Evolutionary conservation across 805 yeast species (phyloP).

Genomic region (Metschnikowia aberdeeniae): DNA sequence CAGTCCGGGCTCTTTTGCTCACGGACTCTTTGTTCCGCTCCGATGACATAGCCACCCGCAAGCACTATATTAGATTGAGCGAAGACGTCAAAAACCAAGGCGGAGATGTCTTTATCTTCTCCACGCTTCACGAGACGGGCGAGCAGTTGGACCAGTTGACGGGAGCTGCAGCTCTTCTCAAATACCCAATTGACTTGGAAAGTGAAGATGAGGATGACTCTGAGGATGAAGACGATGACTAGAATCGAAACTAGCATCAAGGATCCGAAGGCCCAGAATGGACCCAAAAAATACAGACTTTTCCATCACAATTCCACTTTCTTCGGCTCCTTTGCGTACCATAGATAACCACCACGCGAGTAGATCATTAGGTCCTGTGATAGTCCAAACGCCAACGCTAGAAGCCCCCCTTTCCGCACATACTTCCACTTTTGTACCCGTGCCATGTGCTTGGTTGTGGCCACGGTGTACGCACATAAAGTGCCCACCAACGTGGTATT

Average conservation of each 20-base stretch:
- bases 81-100: slow-evolving; percentile 69
- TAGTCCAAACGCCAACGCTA: slow-evolving; percentile 62
- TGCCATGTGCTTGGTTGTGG: slow-evolving; percentile 41
- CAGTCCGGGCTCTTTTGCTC: slow-evolving; percentile 68
- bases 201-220: slow-evolving; percentile 55
- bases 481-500: slow-evolving; percentile 60
- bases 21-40: slow-evolving; percentile 78
- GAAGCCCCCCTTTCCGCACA: slow-evolving; percentile 47
- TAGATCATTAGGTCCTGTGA: slow-evolving; percentile 61
- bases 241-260: background rate
- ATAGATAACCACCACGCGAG: slow-evolving; percentile 56
- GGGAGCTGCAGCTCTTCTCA: slow-evolving; percentile 84
- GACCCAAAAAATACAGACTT: background rate
- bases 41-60: slow-evolving; percentile 66
- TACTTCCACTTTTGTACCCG: slow-evolving; percentile 39
- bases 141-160: slow-evolving; percentile 84
- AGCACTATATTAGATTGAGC: slow-evolving; percentile 59
- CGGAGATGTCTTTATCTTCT: slow-evolving; percentile 73
- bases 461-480: slow-evolving; percentile 49
- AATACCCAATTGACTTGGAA: slow-evolving; percentile 76
- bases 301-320: too few species aligned
- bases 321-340: slow-evolving; percentile 43
- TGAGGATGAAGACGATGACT: slow-evolving; percentile 20
- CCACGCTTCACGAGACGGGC: slow-evolving; percentile 86
- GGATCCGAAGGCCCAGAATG: background rate